These are phyloP conservation scores for Lepidium africanum DNA, from an alignment of 345 rosid species.

Conservation along the genomic window DNA sequence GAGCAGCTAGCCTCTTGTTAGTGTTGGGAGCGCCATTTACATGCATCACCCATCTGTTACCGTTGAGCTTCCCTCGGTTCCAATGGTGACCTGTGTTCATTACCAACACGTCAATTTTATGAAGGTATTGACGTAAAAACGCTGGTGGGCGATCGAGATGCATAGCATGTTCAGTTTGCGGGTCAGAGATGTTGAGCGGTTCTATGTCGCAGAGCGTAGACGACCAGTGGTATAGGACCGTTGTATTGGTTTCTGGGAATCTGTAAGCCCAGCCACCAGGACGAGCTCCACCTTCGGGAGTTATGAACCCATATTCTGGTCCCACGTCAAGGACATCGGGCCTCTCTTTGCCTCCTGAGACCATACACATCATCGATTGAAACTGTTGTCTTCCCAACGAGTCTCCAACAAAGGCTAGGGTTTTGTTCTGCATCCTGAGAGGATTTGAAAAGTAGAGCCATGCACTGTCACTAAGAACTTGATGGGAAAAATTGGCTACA, in stretches of 20 bases:
- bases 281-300: conserved; percentile 41
- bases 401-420: conserved; percentile 86
- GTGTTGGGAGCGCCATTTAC: conserved; percentile 49
- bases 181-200: conserved; percentile 45
- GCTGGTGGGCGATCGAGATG: conserved; percentile 83
- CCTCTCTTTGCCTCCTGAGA: conserved; percentile 47
- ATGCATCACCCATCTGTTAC: conserved; percentile 71
- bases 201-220: conserved; percentile 58
- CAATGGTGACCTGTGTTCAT: conserved; percentile 83
- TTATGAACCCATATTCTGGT: conserved; percentile 45
- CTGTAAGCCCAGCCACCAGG: conserved; percentile 79
- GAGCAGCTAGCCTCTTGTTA: conserved; percentile 44
- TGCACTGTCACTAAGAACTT: conserved; percentile 11
- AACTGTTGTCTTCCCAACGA: conserved; percentile 81
- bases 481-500: neutral
- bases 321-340: conserved; percentile 53
- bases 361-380: conserved; percentile 83
- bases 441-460: conserved; percentile 12
- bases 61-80: conserved; percentile 67
- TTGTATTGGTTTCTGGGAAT: conserved; percentile 60
- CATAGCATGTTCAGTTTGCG: conserved; percentile 55
- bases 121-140: conserved; percentile 49
- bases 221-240: conserved; percentile 74
- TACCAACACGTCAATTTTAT: conserved; percentile 53
- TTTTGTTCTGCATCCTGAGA: conserved; percentile 60